Evolutionary conservation across 148 eudicot genomes (phyloP).

Genomic region (Vaccinium macrocarpon): DNA sequence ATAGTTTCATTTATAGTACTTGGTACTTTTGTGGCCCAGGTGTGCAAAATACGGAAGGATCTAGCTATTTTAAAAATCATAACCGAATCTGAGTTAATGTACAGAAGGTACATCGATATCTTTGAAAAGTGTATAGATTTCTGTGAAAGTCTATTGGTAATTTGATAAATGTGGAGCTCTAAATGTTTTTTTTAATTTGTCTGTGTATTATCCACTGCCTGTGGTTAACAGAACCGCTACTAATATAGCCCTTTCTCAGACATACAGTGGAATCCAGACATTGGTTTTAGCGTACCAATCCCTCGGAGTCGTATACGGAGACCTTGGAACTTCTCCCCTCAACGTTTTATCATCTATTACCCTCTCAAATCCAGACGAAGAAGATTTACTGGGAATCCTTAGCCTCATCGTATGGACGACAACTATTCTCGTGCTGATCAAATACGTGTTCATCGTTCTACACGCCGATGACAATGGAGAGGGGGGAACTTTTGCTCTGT

Average conservation of each 20-base stretch:
- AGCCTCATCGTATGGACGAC: conserved; percentile 13
- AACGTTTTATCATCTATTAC: conserved; percentile 26
- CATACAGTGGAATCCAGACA: conserved; percentile 5
- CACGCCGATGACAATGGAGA: conserved; percentile 18
- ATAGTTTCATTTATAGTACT: too few relatives aligned
- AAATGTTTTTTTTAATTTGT: too few relatives aligned
- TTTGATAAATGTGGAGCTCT: too few relatives aligned
- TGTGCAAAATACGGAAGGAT: too few relatives aligned
- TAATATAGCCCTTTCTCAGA: conserved; percentile 3
- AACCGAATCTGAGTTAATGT: too few relatives aligned
- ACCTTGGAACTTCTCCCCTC: conserved; percentile 36
- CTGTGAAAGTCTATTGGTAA: too few relatives aligned
- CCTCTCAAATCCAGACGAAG: conserved; percentile 13
- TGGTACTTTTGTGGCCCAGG: too few relatives aligned
- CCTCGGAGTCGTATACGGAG: conserved; percentile 37
- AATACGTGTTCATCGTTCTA: conserved; percentile 18
- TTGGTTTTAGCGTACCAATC: conserved; percentile 29
- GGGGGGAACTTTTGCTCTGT: conserved; percentile 18
- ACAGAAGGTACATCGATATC: too few relatives aligned
- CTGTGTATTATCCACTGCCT: too few relatives aligned
- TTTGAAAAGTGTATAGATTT: too few relatives aligned
- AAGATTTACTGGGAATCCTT: conserved; percentile 14
- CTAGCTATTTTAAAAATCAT: too few relatives aligned
- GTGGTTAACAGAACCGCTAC: too few relatives aligned
- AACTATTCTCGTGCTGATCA: conserved; percentile 7